Conservation (phyloP, 1,284 basidiomycete species). For the Sphaerobolus stellatus region DNA sequence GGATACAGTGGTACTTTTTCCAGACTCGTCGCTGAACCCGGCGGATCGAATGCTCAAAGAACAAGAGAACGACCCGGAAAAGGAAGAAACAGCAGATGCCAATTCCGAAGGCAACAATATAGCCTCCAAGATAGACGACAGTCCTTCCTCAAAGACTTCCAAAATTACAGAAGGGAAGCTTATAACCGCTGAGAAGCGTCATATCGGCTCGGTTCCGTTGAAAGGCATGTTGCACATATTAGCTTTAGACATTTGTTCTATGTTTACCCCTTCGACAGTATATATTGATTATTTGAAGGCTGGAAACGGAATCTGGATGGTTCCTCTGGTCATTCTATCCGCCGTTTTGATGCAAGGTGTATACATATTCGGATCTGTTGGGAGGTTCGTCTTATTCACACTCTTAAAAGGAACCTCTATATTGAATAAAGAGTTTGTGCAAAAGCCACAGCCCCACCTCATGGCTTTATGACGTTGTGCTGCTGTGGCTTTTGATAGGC, state of each 20-base stretch:
- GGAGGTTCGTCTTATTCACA: too few relatives aligned
- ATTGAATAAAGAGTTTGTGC: too few relatives aligned
- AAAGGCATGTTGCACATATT: constrained; percentile 41
- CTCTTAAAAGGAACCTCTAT: too few relatives aligned
- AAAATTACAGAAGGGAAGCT: constrained; percentile 56
- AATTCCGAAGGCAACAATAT: constrained; percentile 14
- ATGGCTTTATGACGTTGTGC: too few relatives aligned
- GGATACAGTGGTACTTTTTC: constrained; percentile 56
- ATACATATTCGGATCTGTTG: too few relatives aligned
- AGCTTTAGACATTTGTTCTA: background rate
- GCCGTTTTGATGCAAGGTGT: constrained; percentile 66
- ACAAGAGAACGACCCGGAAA: constrained; percentile 42
- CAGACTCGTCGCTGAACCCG: constrained; percentile 63
- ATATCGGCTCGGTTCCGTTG: constrained; percentile 63
- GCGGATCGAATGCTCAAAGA: constrained; percentile 47
- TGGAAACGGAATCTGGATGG: constrained; percentile 55
- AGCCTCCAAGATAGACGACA: constrained; percentile 36
- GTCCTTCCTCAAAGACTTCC: constrained; percentile 38
- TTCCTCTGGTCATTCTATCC: constrained; percentile 56
- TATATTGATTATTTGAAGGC: constrained; percentile 69
- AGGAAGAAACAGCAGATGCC: constrained; percentile 30
- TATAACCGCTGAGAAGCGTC: constrained; percentile 62
- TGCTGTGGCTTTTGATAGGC: too few relatives aligned
- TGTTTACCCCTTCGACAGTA: constrained; percentile 40
- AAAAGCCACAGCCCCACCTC: too few relatives aligned